Conservation (phyloP, 179 eudicot species). For the Beta lomatogona region DNA sequence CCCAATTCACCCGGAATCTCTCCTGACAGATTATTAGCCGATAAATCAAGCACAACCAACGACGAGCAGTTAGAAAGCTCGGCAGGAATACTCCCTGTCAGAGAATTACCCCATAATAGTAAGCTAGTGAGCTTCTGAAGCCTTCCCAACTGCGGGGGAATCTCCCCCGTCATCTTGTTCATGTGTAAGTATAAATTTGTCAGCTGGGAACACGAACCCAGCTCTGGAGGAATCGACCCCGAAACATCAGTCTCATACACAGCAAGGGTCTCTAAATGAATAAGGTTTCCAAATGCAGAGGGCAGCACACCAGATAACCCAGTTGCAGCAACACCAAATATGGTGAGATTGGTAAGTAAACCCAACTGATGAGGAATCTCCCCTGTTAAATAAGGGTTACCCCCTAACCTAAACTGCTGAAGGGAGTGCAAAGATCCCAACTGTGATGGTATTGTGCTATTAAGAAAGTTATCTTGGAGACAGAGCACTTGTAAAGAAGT, state of each 20-base stretch:
- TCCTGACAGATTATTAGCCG: conserved; percentile 68
- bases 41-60: conserved; percentile 74
- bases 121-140: conserved; percentile 74
- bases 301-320: conserved; percentile 75
- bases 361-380: conserved; percentile 71
- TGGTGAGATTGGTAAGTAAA: conserved; percentile 64
- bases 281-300: conserved; percentile 64
- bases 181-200: conserved; percentile 77
- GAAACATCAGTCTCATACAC: conserved; percentile 72
- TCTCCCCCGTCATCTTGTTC: conserved; percentile 71
- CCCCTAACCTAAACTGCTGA: conserved; percentile 80
- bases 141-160: conserved; percentile 68
- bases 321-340: conserved; percentile 87
- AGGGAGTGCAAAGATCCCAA: conserved; percentile 65
- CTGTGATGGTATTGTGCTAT: conserved; percentile 73
- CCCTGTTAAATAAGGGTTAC: conserved; percentile 69
- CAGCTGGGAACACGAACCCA: conserved; percentile 62
- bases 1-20: conserved; percentile 79
- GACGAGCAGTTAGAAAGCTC: conserved; percentile 77
- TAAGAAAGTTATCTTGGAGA: conserved; percentile 69
- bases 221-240: conserved; percentile 69
- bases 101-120: conserved; percentile 80
- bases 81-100: conserved; percentile 60
- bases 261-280: conserved; percentile 75
- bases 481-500: conserved; percentile 69